Evolutionary conservation across 345 rosid genomes (phyloP).

Genomic region (Gynandropsis gynandra): DNA sequence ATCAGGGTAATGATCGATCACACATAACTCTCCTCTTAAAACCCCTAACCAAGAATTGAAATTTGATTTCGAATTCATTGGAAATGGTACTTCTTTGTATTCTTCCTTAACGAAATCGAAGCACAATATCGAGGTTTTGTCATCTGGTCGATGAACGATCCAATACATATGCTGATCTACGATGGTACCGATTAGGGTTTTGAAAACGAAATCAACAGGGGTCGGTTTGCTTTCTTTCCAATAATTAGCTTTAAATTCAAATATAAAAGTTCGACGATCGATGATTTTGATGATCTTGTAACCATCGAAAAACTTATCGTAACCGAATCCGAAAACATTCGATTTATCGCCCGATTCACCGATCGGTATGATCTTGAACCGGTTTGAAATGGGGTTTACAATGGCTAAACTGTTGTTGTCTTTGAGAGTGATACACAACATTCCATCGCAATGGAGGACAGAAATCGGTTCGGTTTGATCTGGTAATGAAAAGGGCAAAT

Average conservation of each 20-base stretch:
- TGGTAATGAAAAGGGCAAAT: conserved; percentile 15
- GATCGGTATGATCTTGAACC: conserved; percentile 10
- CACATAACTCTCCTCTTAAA: background rate
- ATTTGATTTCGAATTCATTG: background rate
- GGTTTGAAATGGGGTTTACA: background rate
- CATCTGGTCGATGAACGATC: conserved; percentile 10
- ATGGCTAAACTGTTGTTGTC: conserved; percentile 1
- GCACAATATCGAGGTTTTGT: conserved; percentile 1
- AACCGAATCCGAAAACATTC: conserved; percentile 13
- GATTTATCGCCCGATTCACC: conserved; percentile 1
- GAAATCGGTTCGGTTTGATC: conserved; percentile 5
- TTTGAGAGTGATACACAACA: conserved; percentile 15
- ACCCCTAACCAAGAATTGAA: conserved; percentile 7
- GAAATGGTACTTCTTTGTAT: background rate
- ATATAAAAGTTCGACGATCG: conserved; percentile 5
- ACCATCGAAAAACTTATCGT: conserved; percentile 7
- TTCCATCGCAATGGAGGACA: conserved; percentile 14
- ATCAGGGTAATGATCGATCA: conserved; percentile 10
- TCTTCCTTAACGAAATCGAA: conserved; percentile 11
- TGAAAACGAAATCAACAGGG: conserved; percentile 1
- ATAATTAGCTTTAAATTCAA: background rate
- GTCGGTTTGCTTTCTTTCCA: conserved; percentile 8
- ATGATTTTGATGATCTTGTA: conserved; percentile 8
- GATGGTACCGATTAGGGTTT: background rate
- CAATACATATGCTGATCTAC: conserved; percentile 12